These are phyloP conservation scores for Allium cepa DNA, from an alignment of 106 monocot species.

Conservation along the genomic window DNA sequence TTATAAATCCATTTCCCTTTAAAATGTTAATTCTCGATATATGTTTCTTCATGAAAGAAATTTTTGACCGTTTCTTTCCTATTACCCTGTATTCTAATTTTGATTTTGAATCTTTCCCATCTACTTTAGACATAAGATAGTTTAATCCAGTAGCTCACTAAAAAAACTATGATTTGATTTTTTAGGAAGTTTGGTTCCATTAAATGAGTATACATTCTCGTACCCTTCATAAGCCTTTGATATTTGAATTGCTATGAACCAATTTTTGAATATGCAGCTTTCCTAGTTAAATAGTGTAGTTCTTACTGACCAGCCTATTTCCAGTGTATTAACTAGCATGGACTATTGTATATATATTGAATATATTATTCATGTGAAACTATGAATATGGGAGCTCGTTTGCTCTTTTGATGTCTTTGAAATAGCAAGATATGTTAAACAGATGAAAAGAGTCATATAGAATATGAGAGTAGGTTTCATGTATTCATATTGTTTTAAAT, in stretches of 20 bases:
- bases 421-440: too few species aligned
- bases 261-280: slow-evolving; percentile 55
- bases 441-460: too few species aligned
- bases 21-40: slow-evolving; percentile 37
- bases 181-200: slow-evolving; percentile 48
- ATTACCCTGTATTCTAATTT: slow-evolving; percentile 29
- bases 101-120: slow-evolving; percentile 9
- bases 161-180: slow-evolving; percentile 24
- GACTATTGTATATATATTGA: too few species aligned
- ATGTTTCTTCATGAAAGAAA: slow-evolving; percentile 56
- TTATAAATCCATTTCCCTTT: slow-evolving; percentile 72
- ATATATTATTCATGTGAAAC: too few species aligned
- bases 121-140: slow-evolving; percentile 43
- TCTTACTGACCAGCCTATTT: slow-evolving; percentile 54
- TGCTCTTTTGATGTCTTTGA: too few species aligned
- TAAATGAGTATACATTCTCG: slow-evolving; percentile 51
- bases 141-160: slow-evolving; percentile 39
- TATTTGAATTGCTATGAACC: slow-evolving; percentile 50
- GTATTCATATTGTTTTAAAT: too few species aligned
- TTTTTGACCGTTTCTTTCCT: slow-evolving; percentile 62
- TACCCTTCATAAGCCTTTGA: slow-evolving; percentile 18
- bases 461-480: too few species aligned
- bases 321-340: background rate
- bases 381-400: too few species aligned
- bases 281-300: slow-evolving; percentile 79